phyloP scores from a whole-genome alignment of 2,329 filamentous ascomycete species.

The Myriosclerotinia curreyana region DNA sequence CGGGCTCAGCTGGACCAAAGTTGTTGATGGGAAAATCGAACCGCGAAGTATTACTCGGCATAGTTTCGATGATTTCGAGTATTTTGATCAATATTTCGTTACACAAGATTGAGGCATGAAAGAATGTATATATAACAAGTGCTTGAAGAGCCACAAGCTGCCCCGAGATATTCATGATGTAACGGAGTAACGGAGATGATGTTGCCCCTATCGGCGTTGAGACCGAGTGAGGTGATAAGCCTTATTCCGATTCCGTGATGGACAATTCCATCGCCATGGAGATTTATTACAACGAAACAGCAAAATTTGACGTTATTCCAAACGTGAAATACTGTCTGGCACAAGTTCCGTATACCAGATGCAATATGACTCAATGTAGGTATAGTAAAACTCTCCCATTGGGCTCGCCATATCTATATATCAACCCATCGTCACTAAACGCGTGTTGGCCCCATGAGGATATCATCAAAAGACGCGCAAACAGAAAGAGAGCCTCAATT shows the following conservation, averaged over 20 bases:
- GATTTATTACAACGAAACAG: neutral
- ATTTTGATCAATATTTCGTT: neutral
- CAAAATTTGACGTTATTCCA: too few relatives aligned
- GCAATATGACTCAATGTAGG: neutral
- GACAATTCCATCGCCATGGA: neutral
- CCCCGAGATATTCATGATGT: neutral
- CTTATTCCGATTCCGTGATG: neutral
- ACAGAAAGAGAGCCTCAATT: neutral
- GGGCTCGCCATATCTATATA: neutral
- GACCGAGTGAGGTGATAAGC: neutral
- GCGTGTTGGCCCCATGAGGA: conserved; percentile 3
- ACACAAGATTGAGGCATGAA: neutral
- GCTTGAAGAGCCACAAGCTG: neutral
- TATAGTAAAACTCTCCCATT: neutral
- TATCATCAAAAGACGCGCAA: neutral
- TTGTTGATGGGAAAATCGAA: conserved; percentile 5
- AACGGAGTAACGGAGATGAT: neutral
- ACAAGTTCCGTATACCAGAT: neutral
- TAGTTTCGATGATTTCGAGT: neutral
- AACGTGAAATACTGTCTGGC: neutral
- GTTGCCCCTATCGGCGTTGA: neutral
- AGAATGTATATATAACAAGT: conserved; percentile 6
- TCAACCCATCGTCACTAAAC: conserved; percentile 16
- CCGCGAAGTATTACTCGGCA: conserved; percentile 15
- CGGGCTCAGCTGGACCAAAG: conserved; percentile 29